These are phyloP conservation scores for Bondarzewia mesenterica DNA, from an alignment of 1,284 basidiomycete species.

Conservation along the genomic window DNA sequence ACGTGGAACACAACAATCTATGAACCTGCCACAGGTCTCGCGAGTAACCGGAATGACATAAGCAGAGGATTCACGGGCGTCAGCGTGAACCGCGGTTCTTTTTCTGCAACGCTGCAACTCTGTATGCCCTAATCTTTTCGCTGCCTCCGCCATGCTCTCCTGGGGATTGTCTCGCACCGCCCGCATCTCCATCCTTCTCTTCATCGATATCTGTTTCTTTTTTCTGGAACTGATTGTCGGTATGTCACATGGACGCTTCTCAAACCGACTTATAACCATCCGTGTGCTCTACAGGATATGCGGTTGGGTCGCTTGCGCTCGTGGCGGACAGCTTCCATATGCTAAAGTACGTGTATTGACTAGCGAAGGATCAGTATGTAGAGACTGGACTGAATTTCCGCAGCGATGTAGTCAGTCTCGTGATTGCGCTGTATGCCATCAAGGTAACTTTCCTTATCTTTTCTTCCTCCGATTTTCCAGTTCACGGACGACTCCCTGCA, in stretches of 20 bases:
- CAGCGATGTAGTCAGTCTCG: constrained; percentile 90
- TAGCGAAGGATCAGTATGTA: not conserved
- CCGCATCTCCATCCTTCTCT: constrained; percentile 74
- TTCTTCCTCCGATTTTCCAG: constrained; percentile 3
- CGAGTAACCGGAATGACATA: no score
- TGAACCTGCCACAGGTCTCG: no score
- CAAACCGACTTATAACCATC: not conserved
- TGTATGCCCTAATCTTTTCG: not conserved
- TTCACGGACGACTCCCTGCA: constrained; percentile 6
- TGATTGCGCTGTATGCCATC: constrained; percentile 96
- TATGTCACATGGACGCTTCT: constrained; percentile 25
- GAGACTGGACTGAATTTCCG: constrained; percentile 8
- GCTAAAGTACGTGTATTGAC: constrained; percentile 65
- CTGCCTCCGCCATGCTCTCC: constrained; percentile 4
- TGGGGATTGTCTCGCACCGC: constrained; percentile 58
- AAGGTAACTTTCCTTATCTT: constrained; percentile 43
- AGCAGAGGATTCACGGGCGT: no score
- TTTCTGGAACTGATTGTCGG: constrained; percentile 86
- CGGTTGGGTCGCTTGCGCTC: constrained; percentile 89
- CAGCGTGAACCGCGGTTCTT: no score
- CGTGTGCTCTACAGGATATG: constrained; percentile 58
- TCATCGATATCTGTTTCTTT: constrained; percentile 88
- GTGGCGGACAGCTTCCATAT: constrained; percentile 98
- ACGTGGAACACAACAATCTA: no score
- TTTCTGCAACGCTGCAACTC: no score